These are phyloP conservation scores for Cercophora scortea DNA, from an alignment of 495 filamentous ascomycete species.

Conservation along the genomic window DNA sequence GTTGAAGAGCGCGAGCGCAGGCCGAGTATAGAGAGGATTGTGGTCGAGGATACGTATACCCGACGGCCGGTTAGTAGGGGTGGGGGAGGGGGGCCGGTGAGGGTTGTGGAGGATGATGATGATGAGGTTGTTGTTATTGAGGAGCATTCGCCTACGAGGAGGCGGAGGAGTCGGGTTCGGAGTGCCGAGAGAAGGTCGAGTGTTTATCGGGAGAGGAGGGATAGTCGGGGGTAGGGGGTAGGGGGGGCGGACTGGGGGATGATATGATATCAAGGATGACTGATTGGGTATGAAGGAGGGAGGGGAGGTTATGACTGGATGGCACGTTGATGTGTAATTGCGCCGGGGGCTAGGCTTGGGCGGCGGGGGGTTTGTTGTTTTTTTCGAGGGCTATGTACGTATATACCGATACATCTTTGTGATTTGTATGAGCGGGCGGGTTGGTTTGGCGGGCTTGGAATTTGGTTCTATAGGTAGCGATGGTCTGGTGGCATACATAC, in stretches of 20 bases:
- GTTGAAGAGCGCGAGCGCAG: constrained; percentile 18
- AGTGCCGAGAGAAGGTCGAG: constrained; percentile 26
- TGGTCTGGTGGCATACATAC: too few species aligned
- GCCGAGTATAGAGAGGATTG: constrained; percentile 22
- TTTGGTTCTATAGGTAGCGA: too few species aligned
- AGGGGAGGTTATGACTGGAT: too few species aligned
- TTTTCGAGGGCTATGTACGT: too few species aligned
- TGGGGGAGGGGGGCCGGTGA: constrained; percentile 12
- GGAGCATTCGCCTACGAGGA: constrained; percentile 29
- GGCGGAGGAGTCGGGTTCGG: constrained; percentile 19
- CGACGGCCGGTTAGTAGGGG: constrained; percentile 10
- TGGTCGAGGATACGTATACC: constrained; percentile 28
- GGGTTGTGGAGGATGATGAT: constrained; percentile 18
- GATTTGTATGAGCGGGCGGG: too few species aligned
- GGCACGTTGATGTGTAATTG: too few species aligned
- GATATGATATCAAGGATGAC: too few species aligned
- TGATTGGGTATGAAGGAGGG: too few species aligned
- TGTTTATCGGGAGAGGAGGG: constrained; percentile 21
- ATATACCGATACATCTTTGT: too few species aligned
- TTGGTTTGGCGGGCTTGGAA: too few species aligned
- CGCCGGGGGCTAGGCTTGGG: too few species aligned
- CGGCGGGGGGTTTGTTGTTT: too few species aligned
- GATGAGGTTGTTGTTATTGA: constrained; percentile 42
- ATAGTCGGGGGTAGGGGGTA: background rate
- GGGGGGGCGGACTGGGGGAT: background rate